Percentiles rank a stretch among this genome's conserved stretches.
Evolutionary conservation across 164 flowering plant species (phyloP).

Genomic region (Magnolia changhungtana): DNA sequence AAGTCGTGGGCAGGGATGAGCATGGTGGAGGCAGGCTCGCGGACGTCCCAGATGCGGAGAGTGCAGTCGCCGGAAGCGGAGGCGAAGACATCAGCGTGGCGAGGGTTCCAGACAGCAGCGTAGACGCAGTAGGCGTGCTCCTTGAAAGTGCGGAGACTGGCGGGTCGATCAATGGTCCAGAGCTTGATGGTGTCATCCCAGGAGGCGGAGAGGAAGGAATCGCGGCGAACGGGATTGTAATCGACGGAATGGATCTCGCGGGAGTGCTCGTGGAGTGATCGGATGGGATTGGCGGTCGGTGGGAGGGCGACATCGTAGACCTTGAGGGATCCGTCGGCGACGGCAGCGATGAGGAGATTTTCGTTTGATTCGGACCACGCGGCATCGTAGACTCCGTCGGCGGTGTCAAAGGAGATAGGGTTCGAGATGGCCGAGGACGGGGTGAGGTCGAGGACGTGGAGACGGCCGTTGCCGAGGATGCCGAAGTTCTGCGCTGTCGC

Average conservation of each 20-base stretch:
- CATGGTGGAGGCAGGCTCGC: conserved; percentile 78
- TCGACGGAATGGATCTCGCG: conserved; percentile 87
- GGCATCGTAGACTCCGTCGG: conserved; percentile 86
- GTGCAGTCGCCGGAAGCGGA: conserved; percentile 91
- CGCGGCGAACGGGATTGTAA: conserved; percentile 78
- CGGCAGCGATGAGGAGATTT: conserved; percentile 71
- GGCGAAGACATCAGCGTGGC: conserved; percentile 85
- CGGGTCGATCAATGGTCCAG: conserved; percentile 79
- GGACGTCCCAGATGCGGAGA: conserved; percentile 83
- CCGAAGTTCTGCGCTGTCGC: conserved; percentile 68
- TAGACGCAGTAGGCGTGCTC: conserved; percentile 94
- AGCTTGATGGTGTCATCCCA: conserved; percentile 94
- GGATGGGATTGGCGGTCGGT: conserved; percentile 65
- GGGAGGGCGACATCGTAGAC: conserved; percentile 76
- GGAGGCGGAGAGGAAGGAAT: conserved; percentile 75
- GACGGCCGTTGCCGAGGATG: conserved; percentile 91
- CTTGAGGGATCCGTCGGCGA: conserved; percentile 93
- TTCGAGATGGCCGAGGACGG: conserved; percentile 44
- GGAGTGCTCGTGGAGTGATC: conserved; percentile 78
- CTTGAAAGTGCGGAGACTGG: conserved; percentile 74
- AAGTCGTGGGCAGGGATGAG: conserved; percentile 75
- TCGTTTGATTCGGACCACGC: conserved; percentile 94
- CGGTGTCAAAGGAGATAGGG: conserved; percentile 66
- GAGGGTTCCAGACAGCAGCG: conserved; percentile 79
- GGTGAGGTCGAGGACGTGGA: conserved; percentile 75